Evolutionary conservation across 257 asterid species (phyloP), one percentile per base, ranked within the genome.

Genomic region (Dorcoceras hygrometricum): DNA sequence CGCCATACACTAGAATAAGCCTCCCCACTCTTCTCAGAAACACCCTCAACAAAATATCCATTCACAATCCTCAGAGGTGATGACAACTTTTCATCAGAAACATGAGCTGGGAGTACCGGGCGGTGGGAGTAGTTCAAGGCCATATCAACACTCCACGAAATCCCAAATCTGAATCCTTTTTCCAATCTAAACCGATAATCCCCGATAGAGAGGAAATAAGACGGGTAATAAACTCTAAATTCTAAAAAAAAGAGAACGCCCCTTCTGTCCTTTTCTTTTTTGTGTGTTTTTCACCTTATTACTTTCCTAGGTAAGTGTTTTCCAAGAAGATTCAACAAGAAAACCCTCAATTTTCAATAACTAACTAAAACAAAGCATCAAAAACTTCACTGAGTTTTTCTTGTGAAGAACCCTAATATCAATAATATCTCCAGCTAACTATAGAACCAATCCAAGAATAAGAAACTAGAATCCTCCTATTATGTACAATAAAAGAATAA

Each of bases 351-450:
- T 89, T 92, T 84, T 70, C 85, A 85, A 87, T 82, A 85, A 78
- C 96, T 87, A 63, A 80, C 87, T 72, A 89, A 92, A 82, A 86
- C 66, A 84, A 69, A 80, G 91, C 97, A 85, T 91, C 96, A 84
- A 87, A 87, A 87, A 80, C 75, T 67, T 89, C 96, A 89, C 84
- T 2, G 98, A 87, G 91, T 73, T 68, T 80, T 84, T 74, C 88
- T 79, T 72, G 85, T 65, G 57, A 68, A 65, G 76, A 75, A 80
- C 76, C 84, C 78, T 71, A 76, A 83, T 22, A 28, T 22, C 16
- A 57, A n/a, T 43, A 20, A 32, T 11, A 22, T 66, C 74, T 66
- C 63, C 66, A 66, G 75, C 74, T 71, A 55, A 57, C 76, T 64
- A 78, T 27, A 69, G 26, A 69, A 61, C 63, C 68, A 63, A 69